Evolutionary conservation across 2,329 filamentous ascomycete species (phyloP), one percentile per base, ranked within the genome.

Genomic region (Fusarium xyrophilum): DNA sequence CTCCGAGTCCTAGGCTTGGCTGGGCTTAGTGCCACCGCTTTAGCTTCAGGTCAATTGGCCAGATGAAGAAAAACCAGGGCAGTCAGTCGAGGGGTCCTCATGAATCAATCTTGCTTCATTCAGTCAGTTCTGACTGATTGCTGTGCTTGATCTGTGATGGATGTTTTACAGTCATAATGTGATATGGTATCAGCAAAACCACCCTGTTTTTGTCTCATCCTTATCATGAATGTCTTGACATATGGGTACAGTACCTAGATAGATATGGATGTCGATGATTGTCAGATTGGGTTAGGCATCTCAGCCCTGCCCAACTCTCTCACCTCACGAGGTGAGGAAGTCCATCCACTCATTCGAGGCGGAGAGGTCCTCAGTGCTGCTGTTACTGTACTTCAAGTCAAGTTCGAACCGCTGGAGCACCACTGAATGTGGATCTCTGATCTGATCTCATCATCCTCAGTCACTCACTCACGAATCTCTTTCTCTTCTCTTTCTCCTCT

Each of bases 11-110:
- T 36, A 66, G 40, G 48, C 40, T 57, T 44, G 65, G 67, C 33
- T 57, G 43, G 65, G 67, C 54, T 56, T 70, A 70, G 68, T 60
- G 67, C 53, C 56, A 67, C 63, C 60, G 56, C 56, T 63, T 68
- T 68, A 70, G 68, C 64, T 53, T 32, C 66, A 69, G 65, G 62
- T 67, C 61, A 42, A 69, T 63, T 68, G 65, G 61, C 52, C 56
- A 66, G 60, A 68, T 66, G 65, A 53, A 57, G 47, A 46, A 57
- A 62, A 58, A 47, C 23, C 60, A 69, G 35, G 60, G 60, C 48
- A 47, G 46, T 64, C 48, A 47, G 46, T 64, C 38, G 47, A 64
- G 47, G 44, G 60, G 35, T 47, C 35, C 44, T 51, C 47, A 42
- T 46, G 27, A 17, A 36, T 57, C 17, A n/a, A 33, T 56, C 14